phyloP scores from a whole-genome alignment of 805 yeast species.

The Yamadazyma kitorensis region DNA sequence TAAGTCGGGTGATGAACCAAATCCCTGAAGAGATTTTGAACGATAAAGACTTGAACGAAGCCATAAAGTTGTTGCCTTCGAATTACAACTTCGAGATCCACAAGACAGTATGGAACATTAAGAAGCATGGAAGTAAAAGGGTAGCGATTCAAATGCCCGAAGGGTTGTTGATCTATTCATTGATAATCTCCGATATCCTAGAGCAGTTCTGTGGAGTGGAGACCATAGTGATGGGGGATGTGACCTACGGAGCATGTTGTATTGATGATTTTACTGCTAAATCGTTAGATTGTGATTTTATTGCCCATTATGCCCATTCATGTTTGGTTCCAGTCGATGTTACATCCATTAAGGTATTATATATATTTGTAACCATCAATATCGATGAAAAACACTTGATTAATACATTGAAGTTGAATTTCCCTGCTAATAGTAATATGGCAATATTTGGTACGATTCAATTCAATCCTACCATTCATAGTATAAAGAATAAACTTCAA shows the following conservation, averaged over 20 bases:
- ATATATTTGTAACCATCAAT: constrained; percentile 89
- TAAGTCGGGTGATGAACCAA: constrained; percentile 72
- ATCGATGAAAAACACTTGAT: constrained; percentile 82
- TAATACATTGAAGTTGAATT: constrained; percentile 72
- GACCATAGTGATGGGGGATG: constrained; percentile 96
- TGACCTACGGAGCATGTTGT: constrained; percentile 97
- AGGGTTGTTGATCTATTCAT: constrained; percentile 83
- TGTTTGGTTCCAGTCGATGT: constrained; percentile 94
- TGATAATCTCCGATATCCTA: constrained; percentile 85
- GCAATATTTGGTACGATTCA: constrained; percentile 96
- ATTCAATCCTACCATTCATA: constrained; percentile 91
- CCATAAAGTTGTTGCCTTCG: constrained; percentile 76
- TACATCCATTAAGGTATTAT: constrained; percentile 86
- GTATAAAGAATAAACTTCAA: constrained; percentile 60
- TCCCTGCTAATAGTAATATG: constrained; percentile 57
- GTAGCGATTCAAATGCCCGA: constrained; percentile 98
- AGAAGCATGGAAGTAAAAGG: constrained; percentile 67
- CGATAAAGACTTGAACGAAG: constrained; percentile 79
- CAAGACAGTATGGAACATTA: constrained; percentile 91
- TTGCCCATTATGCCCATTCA: constrained; percentile 96
- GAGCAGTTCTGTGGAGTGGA: constrained; percentile 89
- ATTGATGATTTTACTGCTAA: constrained; percentile 95
- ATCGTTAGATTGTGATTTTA: constrained; percentile 88
- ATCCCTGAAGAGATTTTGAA: constrained; percentile 83
- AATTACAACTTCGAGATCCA: constrained; percentile 96